phyloP scores from a whole-genome alignment of 1,284 basidiomycete species.

The Chalciporus sp. region DNA sequence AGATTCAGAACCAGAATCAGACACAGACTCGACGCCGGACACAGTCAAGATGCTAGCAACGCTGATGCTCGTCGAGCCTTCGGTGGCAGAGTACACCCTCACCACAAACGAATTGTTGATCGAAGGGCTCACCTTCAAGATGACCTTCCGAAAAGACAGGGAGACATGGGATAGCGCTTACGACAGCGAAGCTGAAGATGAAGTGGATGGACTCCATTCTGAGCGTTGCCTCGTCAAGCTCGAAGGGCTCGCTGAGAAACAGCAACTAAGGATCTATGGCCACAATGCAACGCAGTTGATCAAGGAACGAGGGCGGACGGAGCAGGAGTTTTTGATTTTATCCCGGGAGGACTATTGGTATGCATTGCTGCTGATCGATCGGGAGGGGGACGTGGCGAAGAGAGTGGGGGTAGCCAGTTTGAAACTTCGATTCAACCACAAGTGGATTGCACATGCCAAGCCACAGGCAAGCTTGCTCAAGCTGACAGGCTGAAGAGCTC shows the following conservation, averaged over 20 bases:
- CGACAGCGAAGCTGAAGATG: slow-evolving; percentile 1
- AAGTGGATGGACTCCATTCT: background rate
- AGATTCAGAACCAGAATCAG: too few species aligned
- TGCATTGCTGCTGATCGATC: slow-evolving; percentile 5
- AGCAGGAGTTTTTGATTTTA: slow-evolving; percentile 10
- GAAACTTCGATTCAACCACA: background rate
- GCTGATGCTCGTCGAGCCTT: background rate
- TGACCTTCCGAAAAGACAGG: slow-evolving; percentile 1
- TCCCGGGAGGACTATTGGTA: background rate
- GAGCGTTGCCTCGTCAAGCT: slow-evolving; percentile 8
- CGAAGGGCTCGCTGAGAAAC: background rate
- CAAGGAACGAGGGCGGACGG: slow-evolving; percentile 1
- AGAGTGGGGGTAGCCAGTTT: slow-evolving; percentile 5
- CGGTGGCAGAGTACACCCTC: background rate
- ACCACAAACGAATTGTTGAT: background rate
- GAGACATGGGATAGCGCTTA: background rate
- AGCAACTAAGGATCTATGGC: slow-evolving; percentile 7
- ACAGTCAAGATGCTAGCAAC: background rate
- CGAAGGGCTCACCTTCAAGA: background rate
- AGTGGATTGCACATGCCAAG: too few species aligned
- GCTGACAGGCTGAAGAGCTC: too few species aligned
- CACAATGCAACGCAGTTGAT: background rate
- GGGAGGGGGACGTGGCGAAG: background rate
- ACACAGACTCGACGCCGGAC: background rate
- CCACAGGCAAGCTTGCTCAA: too few species aligned